Conservation (phyloP, 371 early-diverging fungal species). For the Mucor irregularis region DNA sequence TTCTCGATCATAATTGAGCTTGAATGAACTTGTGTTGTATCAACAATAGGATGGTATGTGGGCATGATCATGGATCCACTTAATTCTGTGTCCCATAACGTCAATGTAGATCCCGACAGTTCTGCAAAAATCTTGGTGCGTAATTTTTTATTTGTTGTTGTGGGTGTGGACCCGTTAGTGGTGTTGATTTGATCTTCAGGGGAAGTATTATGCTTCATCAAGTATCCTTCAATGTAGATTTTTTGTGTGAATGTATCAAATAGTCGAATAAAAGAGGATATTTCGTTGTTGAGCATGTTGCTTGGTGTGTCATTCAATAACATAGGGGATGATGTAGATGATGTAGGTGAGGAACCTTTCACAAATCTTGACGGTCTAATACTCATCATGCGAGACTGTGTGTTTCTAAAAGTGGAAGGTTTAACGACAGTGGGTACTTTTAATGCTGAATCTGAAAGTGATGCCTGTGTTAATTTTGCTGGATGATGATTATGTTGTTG, state of each 20-base stretch:
- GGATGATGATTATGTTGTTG: conserved; percentile 12
- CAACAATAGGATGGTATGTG: conserved; percentile 66
- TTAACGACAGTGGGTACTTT: conserved; percentile 19
- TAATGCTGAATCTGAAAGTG: conserved; percentile 25
- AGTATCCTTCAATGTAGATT: conserved; percentile 68
- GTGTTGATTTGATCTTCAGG: conserved; percentile 29
- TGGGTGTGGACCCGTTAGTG: too few species aligned
- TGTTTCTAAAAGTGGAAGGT: conserved; percentile 14
- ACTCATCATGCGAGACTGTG: conserved; percentile 20
- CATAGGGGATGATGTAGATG: conserved; percentile 10
- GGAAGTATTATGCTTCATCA: conserved; percentile 57
- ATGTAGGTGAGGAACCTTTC: conserved; percentile 24
- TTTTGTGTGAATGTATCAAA: conserved; percentile 65
- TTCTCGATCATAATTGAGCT: conserved; percentile 29
- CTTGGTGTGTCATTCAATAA: conserved; percentile 4
- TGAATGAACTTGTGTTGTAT: conserved; percentile 50
- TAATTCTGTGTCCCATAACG: conserved; percentile 60
- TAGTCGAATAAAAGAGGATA: conserved; percentile 34
- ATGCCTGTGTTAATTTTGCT: conserved; percentile 24
- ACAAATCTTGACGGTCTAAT: conserved; percentile 28
- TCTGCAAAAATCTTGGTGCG: conserved; percentile 74
- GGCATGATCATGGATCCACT: conserved; percentile 54
- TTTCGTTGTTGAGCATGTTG: conserved; percentile 16
- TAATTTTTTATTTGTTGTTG: conserved; percentile 41
- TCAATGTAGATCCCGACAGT: conserved; percentile 62